Percentiles rank a stretch among this genome's conserved stretches.
Evolutionary conservation across 2,329 filamentous ascomycete species (phyloP).

Genomic region (Colletotrichum sidae): DNA sequence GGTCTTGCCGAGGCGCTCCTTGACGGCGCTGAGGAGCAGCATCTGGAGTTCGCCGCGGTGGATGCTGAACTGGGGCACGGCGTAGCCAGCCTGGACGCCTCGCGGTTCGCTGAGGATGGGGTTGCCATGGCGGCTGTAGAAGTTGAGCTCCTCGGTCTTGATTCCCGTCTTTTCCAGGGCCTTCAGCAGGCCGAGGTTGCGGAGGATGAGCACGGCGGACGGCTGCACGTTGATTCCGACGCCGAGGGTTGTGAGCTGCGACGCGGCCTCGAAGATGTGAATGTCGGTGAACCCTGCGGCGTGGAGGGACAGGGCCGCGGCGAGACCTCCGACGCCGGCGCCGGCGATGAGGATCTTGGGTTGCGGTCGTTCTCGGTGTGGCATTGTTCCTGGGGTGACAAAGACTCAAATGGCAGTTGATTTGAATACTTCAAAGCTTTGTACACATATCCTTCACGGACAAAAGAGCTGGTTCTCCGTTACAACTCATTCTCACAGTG

Average conservation of each 20-base stretch:
- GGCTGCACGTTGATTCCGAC: constrained; percentile 28
- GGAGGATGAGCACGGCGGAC: constrained; percentile 24
- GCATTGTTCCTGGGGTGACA: too few relatives aligned
- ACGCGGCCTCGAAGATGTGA: constrained; percentile 25
- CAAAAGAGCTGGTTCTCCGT: too few relatives aligned
- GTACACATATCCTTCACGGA: too few relatives aligned
- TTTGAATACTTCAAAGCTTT: too few relatives aligned
- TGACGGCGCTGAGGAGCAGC: constrained; percentile 27
- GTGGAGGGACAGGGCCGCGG: constrained; percentile 31
- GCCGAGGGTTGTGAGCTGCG: constrained; percentile 27
- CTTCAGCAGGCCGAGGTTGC: constrained; percentile 24
- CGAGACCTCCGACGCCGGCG: constrained; percentile 36
- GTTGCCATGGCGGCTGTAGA: constrained; percentile 28
- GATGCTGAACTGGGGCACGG: constrained; percentile 17
- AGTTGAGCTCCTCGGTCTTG: constrained; percentile 27
- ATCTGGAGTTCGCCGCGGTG: constrained; percentile 28
- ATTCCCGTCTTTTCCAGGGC: constrained; percentile 26
- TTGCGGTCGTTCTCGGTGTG: not conserved
- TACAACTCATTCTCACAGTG: too few relatives aligned
- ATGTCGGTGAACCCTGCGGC: constrained; percentile 28
- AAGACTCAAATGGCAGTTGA: too few relatives aligned
- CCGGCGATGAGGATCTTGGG: constrained; percentile 44
- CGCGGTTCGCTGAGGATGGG: constrained; percentile 23
- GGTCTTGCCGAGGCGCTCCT: constrained; percentile 4
- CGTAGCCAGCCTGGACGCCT: constrained; percentile 7